phyloP scores from a whole-genome alignment of 176 grass and related monocot genomes.

The Typha latifolia region DNA sequence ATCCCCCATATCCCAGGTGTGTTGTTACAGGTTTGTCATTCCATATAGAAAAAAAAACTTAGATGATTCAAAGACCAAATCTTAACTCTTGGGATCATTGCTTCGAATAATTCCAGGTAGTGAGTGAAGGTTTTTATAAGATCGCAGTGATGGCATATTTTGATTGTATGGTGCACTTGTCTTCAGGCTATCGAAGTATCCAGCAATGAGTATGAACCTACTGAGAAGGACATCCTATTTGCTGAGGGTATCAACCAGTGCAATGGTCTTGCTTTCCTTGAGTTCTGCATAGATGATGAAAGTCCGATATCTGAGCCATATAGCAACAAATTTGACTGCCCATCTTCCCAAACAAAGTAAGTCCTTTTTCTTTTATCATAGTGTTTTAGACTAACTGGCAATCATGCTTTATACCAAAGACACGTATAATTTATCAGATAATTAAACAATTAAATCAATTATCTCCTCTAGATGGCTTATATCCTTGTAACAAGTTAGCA shows the following conservation, averaged over 20 bases:
- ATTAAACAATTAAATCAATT: not conserved
- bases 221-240: constrained; percentile 21
- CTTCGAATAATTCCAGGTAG: too few relatives aligned
- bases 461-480: not conserved
- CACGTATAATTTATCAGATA: not conserved
- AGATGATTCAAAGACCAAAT: too few relatives aligned
- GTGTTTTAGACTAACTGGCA: not conserved
- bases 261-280: constrained; percentile 19
- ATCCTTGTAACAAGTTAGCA: not conserved
- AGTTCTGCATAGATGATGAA: constrained; percentile 18
- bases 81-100: too few relatives aligned
- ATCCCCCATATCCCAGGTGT: too few relatives aligned
- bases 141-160: not conserved
- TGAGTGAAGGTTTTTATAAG: too few relatives aligned
- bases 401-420: not conserved
- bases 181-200: constrained; percentile 29
- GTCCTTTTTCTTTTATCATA: not conserved
- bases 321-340: constrained; percentile 10
- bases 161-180: not conserved
- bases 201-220: constrained; percentile 29
- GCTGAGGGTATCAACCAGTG: constrained; percentile 21
- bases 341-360: constrained; percentile 18
- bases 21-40: too few relatives aligned
- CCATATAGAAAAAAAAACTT: too few relatives aligned
- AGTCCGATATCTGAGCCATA: constrained; percentile 6